Conservation (phyloP, 345 rosid species). For the Euphorbia peplus region DNA sequence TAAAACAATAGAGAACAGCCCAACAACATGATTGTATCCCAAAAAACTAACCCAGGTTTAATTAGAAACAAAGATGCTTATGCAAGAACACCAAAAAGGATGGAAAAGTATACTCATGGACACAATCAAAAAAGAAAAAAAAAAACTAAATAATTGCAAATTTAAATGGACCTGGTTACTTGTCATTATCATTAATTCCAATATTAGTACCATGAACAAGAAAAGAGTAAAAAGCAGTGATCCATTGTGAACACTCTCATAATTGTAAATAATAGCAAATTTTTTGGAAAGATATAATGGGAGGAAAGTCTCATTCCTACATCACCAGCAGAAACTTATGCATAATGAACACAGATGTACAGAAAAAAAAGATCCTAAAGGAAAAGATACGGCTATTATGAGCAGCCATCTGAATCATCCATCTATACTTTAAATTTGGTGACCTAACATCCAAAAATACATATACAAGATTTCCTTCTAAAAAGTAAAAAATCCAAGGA, state of each 20-base stretch:
- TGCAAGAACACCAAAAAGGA: neutral
- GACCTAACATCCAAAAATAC: neutral
- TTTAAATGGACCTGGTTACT: slow-evolving; percentile 1
- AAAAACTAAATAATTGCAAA: too few species aligned
- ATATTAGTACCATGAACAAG: neutral
- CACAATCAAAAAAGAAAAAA: neutral
- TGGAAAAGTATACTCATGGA: neutral
- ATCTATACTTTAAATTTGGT: neutral
- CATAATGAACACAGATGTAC: too few species aligned
- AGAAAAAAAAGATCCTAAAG: neutral
- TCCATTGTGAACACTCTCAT: neutral
- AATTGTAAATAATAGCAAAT: neutral
- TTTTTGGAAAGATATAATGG: neutral
- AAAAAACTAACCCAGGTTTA: neutral
- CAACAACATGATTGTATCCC: neutral
- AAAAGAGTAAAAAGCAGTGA: neutral
- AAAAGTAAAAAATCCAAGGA: neutral
- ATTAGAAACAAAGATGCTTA: neutral
- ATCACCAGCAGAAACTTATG: slow-evolving; percentile 2
- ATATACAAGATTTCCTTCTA: neutral
- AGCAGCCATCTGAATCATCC: neutral
- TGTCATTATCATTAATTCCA: slow-evolving; percentile 16
- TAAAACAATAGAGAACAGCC: too few species aligned
- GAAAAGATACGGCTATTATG: neutral
- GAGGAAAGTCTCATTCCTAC: neutral